These are phyloP conservation scores for Sporothrix globosa DNA, from an alignment of 2,329 filamentous ascomycete species.

Conservation along the genomic window DNA sequence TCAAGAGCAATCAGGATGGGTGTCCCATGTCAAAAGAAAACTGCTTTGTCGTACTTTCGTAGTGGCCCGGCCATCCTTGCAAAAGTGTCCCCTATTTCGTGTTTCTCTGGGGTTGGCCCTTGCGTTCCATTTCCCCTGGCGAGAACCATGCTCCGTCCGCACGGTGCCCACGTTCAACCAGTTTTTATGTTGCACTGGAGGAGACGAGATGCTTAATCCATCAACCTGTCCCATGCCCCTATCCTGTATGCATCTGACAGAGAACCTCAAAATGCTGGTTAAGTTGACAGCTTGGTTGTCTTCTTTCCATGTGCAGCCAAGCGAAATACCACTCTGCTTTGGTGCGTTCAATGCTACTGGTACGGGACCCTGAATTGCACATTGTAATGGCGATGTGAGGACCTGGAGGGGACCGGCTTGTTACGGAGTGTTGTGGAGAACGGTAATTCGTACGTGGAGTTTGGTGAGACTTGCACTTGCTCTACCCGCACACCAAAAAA, in stretches of 20 bases:
- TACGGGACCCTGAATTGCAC: conserved; percentile 1
- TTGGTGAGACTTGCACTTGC: not conserved
- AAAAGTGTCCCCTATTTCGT: conserved; percentile 11
- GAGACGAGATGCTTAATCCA: conserved; percentile 13
- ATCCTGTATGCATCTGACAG: conserved; percentile 4
- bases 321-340: not conserved
- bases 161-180: not conserved
- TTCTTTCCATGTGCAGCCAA: not conserved
- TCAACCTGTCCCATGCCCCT: not conserved
- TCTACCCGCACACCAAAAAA: not conserved
- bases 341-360: not conserved
- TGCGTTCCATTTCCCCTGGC: conserved; percentile 2
- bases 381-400: conserved; percentile 17
- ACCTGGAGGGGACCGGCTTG: not conserved
- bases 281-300: not conserved
- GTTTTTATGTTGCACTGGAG: not conserved
- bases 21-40: too few species aligned
- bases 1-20: not conserved
- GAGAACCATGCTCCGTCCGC: conserved; percentile 19
- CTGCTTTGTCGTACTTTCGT: not conserved
- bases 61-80: not conserved
- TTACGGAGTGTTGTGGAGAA: not conserved
- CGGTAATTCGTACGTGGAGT: not conserved
- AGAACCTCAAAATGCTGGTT: not conserved
- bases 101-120: not conserved